Evolutionary conservation across 371 early-diverging fungal genomes (phyloP).

Genomic region (Rhizopus sp.): DNA sequence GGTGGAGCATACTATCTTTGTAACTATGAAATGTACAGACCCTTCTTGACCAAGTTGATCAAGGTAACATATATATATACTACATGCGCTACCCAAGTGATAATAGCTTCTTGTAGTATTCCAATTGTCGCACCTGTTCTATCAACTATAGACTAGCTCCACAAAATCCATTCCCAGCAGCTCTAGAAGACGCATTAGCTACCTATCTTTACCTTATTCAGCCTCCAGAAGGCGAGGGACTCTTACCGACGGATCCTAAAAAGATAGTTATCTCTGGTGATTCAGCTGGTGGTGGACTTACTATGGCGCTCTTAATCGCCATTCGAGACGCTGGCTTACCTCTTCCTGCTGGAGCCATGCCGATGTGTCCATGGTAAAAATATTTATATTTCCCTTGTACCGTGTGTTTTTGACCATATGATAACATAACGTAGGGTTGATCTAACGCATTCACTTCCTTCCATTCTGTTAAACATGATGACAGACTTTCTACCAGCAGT

Average conservation of each 20-base stretch:
- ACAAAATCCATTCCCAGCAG: slow-evolving; percentile 80
- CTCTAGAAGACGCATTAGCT: slow-evolving; percentile 77
- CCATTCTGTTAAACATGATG: slow-evolving; percentile 54
- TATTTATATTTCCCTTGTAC: slow-evolving; percentile 19
- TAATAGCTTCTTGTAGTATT: slow-evolving; percentile 17
- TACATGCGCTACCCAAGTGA: neutral
- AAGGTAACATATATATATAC: slow-evolving; percentile 23
- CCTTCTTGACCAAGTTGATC: slow-evolving; percentile 40
- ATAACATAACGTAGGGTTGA: slow-evolving; percentile 43
- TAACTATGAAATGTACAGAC: slow-evolving; percentile 49
- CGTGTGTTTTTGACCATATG: slow-evolving; percentile 18
- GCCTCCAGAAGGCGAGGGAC: slow-evolving; percentile 41
- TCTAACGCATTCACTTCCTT: slow-evolving; percentile 67
- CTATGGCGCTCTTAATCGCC: slow-evolving; percentile 47
- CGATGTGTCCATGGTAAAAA: slow-evolving; percentile 52
- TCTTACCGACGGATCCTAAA: slow-evolving; percentile 50
- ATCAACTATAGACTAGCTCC: slow-evolving; percentile 85
- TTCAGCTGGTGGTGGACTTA: slow-evolving; percentile 75
- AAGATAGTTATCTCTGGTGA: slow-evolving; percentile 82
- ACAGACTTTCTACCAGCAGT: slow-evolving; percentile 65
- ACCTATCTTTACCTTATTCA: slow-evolving; percentile 72
- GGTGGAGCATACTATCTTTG: slow-evolving; percentile 74
- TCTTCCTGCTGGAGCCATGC: slow-evolving; percentile 50
- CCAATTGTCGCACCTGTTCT: slow-evolving; percentile 39
- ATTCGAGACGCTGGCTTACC: slow-evolving; percentile 58